A percentile compares a stretch with the other conserved stretches of the same genome.
These are phyloP conservation scores for Scenedesmus sp. DNA, from an alignment of 163 green algal genomes.

Conservation along the genomic window DNA sequence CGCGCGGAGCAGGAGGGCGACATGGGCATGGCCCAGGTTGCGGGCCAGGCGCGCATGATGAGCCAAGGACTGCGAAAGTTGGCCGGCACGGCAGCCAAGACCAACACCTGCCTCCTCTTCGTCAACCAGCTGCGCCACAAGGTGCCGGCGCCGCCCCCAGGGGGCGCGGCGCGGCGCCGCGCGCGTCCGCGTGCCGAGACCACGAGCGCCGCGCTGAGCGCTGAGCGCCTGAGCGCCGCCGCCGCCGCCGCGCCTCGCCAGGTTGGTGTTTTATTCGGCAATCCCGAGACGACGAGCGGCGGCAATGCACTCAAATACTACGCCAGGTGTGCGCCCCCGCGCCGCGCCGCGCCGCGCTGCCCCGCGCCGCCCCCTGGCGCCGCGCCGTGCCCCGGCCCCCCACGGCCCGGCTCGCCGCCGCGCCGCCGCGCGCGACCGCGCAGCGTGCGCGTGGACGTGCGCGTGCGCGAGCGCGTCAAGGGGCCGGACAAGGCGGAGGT, in stretches of 20 bases:
- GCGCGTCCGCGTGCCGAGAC: not conserved
- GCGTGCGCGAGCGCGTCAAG: slow-evolving; percentile 92
- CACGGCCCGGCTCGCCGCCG: no score
- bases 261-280: slow-evolving; percentile 11
- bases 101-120: slow-evolving; percentile 93
- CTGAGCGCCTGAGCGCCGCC: no score
- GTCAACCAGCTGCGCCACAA: slow-evolving; percentile 96
- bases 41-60: slow-evolving; percentile 94
- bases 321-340: slow-evolving; percentile 82
- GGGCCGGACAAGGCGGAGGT: slow-evolving; percentile 51
- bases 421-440: no score
- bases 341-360: no score
- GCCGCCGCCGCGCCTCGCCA: no score
- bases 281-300: slow-evolving; percentile 91
- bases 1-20: slow-evolving; percentile 93
- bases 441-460: slow-evolving; percentile 92
- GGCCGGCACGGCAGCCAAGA: slow-evolving; percentile 76
- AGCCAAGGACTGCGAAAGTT: slow-evolving; percentile 92
- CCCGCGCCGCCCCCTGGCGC: no score
- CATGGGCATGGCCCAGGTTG: slow-evolving; percentile 85
- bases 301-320: slow-evolving; percentile 98
- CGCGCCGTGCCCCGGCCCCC: no score
- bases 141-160: slow-evolving; percentile 44
- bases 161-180: not conserved
- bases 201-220: no score